These are phyloP conservation scores for Tulasnella calospora DNA, from an alignment of 768 basidiomycete genomes.

Conservation along the genomic window DNA sequence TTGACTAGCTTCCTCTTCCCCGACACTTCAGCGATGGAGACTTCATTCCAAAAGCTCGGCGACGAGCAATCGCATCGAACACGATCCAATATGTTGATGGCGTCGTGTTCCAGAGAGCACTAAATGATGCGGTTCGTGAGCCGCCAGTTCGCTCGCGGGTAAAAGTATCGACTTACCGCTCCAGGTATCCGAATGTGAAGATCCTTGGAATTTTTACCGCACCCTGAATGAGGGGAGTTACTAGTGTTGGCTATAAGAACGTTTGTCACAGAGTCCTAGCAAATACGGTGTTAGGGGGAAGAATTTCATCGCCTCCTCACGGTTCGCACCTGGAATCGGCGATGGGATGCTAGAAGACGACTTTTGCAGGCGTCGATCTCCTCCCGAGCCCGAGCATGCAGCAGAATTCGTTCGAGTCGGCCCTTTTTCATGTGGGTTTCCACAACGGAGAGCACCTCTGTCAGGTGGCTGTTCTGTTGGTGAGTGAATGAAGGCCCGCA, in stretches of 20 bases:
- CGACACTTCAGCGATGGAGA: background rate
- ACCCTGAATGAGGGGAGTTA: background rate
- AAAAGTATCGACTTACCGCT: background rate
- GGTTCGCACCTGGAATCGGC: background rate
- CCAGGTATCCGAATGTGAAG: background rate
- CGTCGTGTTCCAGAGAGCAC: background rate
- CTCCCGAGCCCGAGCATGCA: background rate
- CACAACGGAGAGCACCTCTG: background rate
- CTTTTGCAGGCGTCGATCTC: background rate
- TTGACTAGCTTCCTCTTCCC: background rate
- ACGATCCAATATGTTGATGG: background rate
- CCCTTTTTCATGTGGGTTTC: background rate
- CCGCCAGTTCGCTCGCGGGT: background rate
- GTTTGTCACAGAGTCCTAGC: background rate
- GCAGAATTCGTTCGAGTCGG: background rate
- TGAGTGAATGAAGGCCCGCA: background rate
- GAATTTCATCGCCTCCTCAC: background rate
- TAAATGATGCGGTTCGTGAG: background rate
- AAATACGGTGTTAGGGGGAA: background rate
- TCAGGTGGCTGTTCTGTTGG: background rate
- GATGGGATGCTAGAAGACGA: background rate
- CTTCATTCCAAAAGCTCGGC: conserved; percentile 4
- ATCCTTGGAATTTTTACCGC: background rate
- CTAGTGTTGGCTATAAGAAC: background rate
- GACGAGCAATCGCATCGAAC: background rate